Evolutionary conservation across 2,329 filamentous ascomycete genomes (phyloP).

Genomic region (Fusarium bactridioides): DNA sequence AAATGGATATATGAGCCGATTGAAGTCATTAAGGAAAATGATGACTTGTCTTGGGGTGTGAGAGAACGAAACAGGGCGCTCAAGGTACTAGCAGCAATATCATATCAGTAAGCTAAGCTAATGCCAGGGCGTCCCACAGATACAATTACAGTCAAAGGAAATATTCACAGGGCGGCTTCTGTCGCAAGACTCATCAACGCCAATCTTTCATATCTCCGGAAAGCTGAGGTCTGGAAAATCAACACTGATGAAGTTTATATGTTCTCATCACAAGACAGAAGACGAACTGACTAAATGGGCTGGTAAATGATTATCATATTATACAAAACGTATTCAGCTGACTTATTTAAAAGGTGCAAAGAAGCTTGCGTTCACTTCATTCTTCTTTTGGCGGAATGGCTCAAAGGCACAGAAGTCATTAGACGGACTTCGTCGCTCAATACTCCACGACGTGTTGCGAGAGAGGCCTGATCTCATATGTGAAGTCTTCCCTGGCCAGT

Average conservation of each 20-base stretch:
- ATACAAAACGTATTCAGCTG: background rate
- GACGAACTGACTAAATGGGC: background rate
- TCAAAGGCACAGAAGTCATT: background rate
- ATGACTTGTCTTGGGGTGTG: background rate
- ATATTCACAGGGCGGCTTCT: too few relatives aligned
- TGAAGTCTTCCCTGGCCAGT: background rate
- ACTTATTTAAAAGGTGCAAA: background rate
- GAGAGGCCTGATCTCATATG: background rate
- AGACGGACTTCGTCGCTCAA: background rate
- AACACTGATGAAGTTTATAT: background rate
- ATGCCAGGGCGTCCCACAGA: rapidly evolving
- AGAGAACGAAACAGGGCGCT: background rate
- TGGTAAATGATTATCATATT: background rate
- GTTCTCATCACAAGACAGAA: background rate
- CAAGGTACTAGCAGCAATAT: background rate
- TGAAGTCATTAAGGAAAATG: rapidly evolving
- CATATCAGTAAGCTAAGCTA: rapidly evolving
- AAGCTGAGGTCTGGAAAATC: background rate
- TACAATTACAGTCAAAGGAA: background rate
- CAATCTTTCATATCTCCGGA: background rate
- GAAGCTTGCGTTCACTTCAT: background rate
- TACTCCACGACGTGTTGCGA: rapidly evolving
- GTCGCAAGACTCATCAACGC: rapidly evolving
- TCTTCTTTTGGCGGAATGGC: background rate
- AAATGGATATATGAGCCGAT: background rate